Base-by-base conservation (phyloP, 768 basidiomycete species). In the Calvatia gigantea region DNA sequence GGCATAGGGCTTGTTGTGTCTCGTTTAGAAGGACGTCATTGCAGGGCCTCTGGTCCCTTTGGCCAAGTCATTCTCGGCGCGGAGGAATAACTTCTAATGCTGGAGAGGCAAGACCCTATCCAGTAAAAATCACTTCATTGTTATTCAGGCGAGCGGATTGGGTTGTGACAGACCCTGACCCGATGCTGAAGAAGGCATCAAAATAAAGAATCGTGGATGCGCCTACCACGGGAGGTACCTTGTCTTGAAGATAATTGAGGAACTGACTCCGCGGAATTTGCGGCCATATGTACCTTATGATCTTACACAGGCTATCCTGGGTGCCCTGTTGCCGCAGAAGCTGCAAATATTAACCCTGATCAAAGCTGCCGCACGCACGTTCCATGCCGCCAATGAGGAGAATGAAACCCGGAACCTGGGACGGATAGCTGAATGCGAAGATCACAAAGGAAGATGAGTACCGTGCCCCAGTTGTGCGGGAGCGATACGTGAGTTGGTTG, bases 171-270 rank as follows among this genome's bases (percentile, higher is more conserved):
- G 67, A 74, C 58, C 68, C 74, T 11, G 65, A 74, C 58, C 58
- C 77, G 33, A 58, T 46, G 31, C 69, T 76, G 1, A 75, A 76
- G 58, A 67, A 68, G 1, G 64, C 67, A 1, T 37, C 38, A 6
- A 74, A 70, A 6, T 53, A 76, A 49, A 64, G 75, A 4, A 60
- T 76, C 17, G 70, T 77, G 6, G 73, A 77, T 61, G 70, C 70
- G 5, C 73, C 72, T 14, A 63, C 66, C 53, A 58, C 69, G 58
- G 74, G 70, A 50, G 50, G 70, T 58, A 45, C 41, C 38, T 14
- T 27, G 9, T n/a, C 41, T 25, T 41, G 11, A 39, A 51, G 8
- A 15, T 25, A 12, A 43, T 23, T 28, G 9, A n/a, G 27, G 15
- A 4, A 32, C n/a, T 27, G 44, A 38, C 21, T 5, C 31, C 23